Conservation (phyloP, 2,329 filamentous ascomycete species). For the Paramyrothecium sp. region DNA sequence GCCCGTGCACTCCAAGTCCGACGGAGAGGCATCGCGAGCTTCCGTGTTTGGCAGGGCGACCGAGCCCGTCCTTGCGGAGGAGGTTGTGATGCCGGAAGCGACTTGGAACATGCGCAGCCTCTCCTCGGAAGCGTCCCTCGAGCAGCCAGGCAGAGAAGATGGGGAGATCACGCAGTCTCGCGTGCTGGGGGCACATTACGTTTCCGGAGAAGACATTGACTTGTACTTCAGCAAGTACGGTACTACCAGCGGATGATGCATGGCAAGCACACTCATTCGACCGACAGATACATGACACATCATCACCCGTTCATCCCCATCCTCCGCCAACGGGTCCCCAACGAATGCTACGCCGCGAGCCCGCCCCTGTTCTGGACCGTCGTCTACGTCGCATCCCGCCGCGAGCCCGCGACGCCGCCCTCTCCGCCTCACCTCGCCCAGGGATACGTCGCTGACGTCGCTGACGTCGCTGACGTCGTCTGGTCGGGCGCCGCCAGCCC, state of each 20-base stretch:
- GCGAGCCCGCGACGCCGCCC: no score
- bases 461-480: conserved; percentile 47
- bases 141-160: no score
- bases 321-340: conserved; percentile 46
- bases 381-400: conserved; percentile 47
- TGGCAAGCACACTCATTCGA: conserved; percentile 1
- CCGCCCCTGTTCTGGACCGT: conserved; percentile 55
- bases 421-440: no score
- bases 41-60: background rate
- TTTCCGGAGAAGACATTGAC: conserved; percentile 52
- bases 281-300: conserved; percentile 46
- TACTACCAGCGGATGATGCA: background rate
- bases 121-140: conserved; percentile 5
- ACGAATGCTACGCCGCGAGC: conserved; percentile 46
- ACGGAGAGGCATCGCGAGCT: conserved; percentile 17
- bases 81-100: background rate
- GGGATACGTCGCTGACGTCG: conserved; percentile 37
- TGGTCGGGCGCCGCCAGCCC: conserved; percentile 40
- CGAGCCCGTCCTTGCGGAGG: background rate
- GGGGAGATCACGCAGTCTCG: no score
- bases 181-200: conserved; percentile 43
- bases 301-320: conserved; percentile 54
- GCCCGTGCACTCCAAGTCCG: conserved; percentile 35
- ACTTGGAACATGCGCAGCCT: background rate
- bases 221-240: conserved; percentile 53